Percentiles rank a stretch among this genome's conserved stretches.
These are phyloP conservation scores for Phaffia australis DNA, from an alignment of 768 basidiomycete species.

Conservation along the genomic window DNA sequence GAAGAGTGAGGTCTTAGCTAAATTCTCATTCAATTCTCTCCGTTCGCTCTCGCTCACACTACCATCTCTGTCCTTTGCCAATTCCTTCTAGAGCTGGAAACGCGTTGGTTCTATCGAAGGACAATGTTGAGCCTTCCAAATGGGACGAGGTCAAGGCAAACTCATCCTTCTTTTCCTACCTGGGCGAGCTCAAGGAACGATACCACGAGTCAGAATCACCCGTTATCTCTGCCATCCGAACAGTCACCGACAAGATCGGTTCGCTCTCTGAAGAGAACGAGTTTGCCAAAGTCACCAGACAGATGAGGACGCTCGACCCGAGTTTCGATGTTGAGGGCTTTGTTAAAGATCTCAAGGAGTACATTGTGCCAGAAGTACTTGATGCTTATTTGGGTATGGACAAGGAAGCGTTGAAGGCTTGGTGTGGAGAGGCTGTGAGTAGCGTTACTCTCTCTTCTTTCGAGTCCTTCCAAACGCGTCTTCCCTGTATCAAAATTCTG, in stretches of 20 bases:
- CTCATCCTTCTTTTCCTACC: slow-evolving; percentile 58
- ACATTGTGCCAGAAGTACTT: slow-evolving; percentile 94
- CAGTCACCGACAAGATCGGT: slow-evolving; percentile 72
- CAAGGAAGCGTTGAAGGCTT: slow-evolving; percentile 66
- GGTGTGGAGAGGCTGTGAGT: slow-evolving; percentile 93
- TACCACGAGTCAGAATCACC: slow-evolving; percentile 93
- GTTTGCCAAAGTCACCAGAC: slow-evolving; percentile 81
- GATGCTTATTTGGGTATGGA: slow-evolving; percentile 92
- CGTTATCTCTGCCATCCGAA: slow-evolving; percentile 64
- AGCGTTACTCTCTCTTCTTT: background rate
- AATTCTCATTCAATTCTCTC: background rate
- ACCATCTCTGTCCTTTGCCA: background rate
- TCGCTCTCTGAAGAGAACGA: slow-evolving; percentile 88
- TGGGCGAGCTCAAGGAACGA: slow-evolving; percentile 52
- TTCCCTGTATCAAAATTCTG: too few species aligned
- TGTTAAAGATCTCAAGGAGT: slow-evolving; percentile 81
- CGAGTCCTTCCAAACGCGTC: too few species aligned
- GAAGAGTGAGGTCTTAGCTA: slow-evolving; percentile 54
- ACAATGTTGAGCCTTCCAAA: slow-evolving; percentile 55
- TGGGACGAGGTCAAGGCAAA: slow-evolving; percentile 72
- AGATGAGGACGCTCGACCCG: slow-evolving; percentile 82
- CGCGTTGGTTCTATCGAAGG: slow-evolving; percentile 68
- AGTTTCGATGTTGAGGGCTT: slow-evolving; percentile 74
- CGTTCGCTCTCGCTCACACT: background rate
- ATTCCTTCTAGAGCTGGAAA: slow-evolving; percentile 58